Base-by-base conservation (phyloP, 1,284 basidiomycete genomes). In the Rhodofomes roseus region DNA sequence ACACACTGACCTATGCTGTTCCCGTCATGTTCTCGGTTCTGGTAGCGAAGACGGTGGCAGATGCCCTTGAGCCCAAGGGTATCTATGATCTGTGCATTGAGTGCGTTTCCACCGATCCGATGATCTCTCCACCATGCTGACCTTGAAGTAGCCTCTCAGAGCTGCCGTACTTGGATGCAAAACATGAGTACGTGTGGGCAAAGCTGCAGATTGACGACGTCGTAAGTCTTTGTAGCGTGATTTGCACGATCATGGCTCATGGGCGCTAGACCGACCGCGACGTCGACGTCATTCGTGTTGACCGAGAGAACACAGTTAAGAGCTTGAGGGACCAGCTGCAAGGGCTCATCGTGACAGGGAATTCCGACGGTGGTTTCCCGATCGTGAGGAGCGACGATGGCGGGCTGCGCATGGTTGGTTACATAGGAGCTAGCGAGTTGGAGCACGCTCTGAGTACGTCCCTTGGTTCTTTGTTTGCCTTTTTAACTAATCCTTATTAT, bases 51-150 rank as follows among this genome's bases (percentile, higher is more conserved):
- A 96, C 95, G 0, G 86, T 93, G 2, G 93, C 92, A 16, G 95
- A 98, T 73, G 90, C 90, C 6, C 76, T 99, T 66, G 93, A 98
- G 72, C 92, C 92, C 22, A 96, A 96, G 73, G 93, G 94, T 12
- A 96, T 97, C 57, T 97, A 98, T 70, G 96, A 98, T 72, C 83
- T 98, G 34, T 93, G 95, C 60, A 98, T 98, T 60, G 93, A 96
- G 78, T 89, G 61, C 64, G 84, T 68, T 74, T 37, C 70, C 69
- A 74, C 39, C 36, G 18, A 22, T 20, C 51, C 12, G 14, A n/a
- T 20, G 23, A 25, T 29, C 18, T 18, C 18, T 16, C 37, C 27
- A 52, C 37, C 51, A 62, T 6, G 62, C 39, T 36, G 25, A 53
- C 22, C 41, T 37, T 36, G 48, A 20, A 36, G 18, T 18, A 86